Evolutionary conservation across 2,329 filamentous ascomycete genomes (phyloP), one percentile per base, ranked within the genome.

Genomic region (Clarireedia paspali): DNA sequence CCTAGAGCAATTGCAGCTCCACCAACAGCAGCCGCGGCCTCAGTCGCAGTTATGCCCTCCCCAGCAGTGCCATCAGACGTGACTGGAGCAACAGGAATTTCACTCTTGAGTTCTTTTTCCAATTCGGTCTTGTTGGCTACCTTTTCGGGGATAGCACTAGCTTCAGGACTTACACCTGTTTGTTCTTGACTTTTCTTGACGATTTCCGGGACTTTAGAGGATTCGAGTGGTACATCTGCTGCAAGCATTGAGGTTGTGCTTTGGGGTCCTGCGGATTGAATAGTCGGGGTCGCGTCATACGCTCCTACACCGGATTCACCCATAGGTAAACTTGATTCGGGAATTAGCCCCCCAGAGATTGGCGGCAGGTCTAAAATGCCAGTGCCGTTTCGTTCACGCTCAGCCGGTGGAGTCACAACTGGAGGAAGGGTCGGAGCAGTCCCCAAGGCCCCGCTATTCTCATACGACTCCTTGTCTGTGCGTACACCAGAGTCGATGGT

Each of bases 381-480:
- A 23, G 63, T 67, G 45, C 67, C 67, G 36, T 67, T 67, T 1
- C 53, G 38, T 10, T 64, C 64, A 12, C 67, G 63, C 63, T 69
- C 70, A 27, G 67, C 65, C 51, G 70, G 64, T 51, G 76, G 75
- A 42, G 79, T 68, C 27, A 66, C 74, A 75, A 68, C 67, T 20
- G 65, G 64, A 30, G 67, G 67, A 17, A 69, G 63, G 20, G 67
- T 58, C 17, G 67, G 67, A 17, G 65, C 59, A 53, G 60, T 59
- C 3, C 65, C 66, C 6, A 84, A 71, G 56, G 84, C 80, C 66
- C 87, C 87, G 61, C 85, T 84, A 71, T 88, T 88, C 70, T 95
- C 87, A 72, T 96, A 97, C 1, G 89, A 92, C 63, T 84, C 88
- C 70, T 90, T 81, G 70, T 96, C 91, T 20, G 89, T 80, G 66